Evolutionary conservation across 164 flowering plant genomes (phyloP).

Genomic region (Echeveria elegans): DNA sequence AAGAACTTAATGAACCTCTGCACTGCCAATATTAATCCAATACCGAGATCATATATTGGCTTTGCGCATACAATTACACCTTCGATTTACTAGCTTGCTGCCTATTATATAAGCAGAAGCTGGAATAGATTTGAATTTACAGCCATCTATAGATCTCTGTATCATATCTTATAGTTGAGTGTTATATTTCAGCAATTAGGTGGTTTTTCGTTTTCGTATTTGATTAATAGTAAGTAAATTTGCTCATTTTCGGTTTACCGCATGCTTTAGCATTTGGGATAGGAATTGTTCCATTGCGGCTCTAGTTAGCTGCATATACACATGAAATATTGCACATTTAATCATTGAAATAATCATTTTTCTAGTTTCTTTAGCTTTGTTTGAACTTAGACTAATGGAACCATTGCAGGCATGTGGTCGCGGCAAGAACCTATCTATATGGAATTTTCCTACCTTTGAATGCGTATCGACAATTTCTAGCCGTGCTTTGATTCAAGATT

Average conservation of each 20-base stretch:
- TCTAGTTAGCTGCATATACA: not conserved
- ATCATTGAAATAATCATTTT: not conserved
- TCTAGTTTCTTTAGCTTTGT: not conserved
- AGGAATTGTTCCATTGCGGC: not conserved
- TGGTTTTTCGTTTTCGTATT: not conserved
- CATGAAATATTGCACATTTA: not conserved
- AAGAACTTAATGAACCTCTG: not conserved
- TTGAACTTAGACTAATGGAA: not conserved
- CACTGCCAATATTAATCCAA: not conserved
- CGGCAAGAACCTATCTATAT: conserved; percentile 60
- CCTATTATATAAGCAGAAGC: not conserved
- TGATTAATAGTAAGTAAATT: not conserved
- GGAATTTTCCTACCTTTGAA: conserved; percentile 81
- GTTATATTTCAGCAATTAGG: not conserved
- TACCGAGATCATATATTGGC: not conserved
- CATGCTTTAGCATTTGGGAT: not conserved
- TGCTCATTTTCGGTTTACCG: not conserved
- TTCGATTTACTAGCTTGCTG: not conserved
- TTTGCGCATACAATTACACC: not conserved
- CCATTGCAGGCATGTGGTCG: conserved; percentile 61
- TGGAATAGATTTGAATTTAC: not conserved
- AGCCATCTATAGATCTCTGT: not conserved
- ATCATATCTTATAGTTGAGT: not conserved
- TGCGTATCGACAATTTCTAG: conserved; percentile 42
- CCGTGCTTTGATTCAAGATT: conserved; percentile 53